Evolutionary conservation across 108 stramenopile genomes (phyloP).

Genomic region (Aureococcus anophagefferens): DNA sequence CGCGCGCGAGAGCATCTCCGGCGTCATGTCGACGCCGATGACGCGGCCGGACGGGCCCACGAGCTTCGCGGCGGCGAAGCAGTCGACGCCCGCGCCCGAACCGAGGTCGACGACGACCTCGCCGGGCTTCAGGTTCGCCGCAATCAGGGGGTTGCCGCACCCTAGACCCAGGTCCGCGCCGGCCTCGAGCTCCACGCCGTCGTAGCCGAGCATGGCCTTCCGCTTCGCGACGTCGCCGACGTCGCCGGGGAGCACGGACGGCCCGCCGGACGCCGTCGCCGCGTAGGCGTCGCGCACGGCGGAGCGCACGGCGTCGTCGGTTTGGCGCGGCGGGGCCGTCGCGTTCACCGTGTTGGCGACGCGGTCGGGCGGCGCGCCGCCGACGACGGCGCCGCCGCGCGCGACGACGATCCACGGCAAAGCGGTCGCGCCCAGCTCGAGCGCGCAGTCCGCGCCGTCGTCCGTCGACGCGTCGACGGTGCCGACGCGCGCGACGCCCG

Average conservation of each 20-base stretch:
- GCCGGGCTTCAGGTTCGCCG: conserved; percentile 26
- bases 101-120: conserved; percentile 55
- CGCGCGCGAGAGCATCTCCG: conserved; percentile 44
- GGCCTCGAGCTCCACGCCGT: conserved; percentile 22
- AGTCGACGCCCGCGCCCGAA: conserved; percentile 55
- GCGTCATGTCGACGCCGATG: conserved; percentile 69
- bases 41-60: conserved; percentile 48
- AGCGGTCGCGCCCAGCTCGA: conserved; percentile 34
- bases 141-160: conserved; percentile 39
- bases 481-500: too few relatives aligned
- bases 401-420: conserved; percentile 28
- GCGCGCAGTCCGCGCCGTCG: conserved; percentile 32
- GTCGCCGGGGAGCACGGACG: conserved; percentile 26
- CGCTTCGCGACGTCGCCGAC: conserved; percentile 14
- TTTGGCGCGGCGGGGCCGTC: background rate
- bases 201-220: conserved; percentile 25
- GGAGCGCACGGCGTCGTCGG: conserved; percentile 2
- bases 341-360: background rate
- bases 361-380: background rate
- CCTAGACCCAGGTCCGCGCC: conserved; percentile 39
- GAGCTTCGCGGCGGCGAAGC: conserved; percentile 41
- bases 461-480: conserved; percentile 2
- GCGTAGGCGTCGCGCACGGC: conserved; percentile 29
- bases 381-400: background rate
- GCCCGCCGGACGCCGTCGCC: conserved; percentile 22